A percentile compares a stretch with the other conserved stretches of the same genome.
These are phyloP conservation scores for Chaetothyriales sp. DNA, from an alignment of 2,329 filamentous ascomycete species.

Conservation along the genomic window DNA sequence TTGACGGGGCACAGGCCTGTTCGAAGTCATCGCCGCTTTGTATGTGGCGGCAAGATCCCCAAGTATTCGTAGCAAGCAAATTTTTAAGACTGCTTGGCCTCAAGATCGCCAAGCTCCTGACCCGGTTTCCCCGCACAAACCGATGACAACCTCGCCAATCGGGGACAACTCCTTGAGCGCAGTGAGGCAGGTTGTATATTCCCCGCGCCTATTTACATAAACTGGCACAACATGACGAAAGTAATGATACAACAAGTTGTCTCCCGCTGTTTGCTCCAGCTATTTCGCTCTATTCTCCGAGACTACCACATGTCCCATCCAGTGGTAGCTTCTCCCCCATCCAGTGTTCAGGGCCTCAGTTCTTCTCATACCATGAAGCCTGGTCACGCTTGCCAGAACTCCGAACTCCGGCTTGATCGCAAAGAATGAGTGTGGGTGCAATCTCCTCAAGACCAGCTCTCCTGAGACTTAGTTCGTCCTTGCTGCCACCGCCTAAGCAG, in stretches of 20 bases:
- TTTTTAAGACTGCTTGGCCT: not conserved
- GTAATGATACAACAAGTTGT: not conserved
- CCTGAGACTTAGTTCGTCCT: conserved; percentile 1
- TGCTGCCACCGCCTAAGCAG: conserved; percentile 21
- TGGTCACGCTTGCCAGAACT: too few relatives aligned
- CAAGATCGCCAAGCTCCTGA: too few relatives aligned
- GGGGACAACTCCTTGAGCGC: too few relatives aligned
- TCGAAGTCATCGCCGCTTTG: conserved; percentile 23
- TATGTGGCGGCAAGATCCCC: not conserved
- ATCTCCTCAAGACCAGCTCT: not conserved
- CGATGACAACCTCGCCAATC: too few relatives aligned
- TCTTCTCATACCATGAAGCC: too few relatives aligned
- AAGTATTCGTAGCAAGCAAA: not conserved
- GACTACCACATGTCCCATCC: not conserved
- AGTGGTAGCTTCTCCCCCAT: not conserved
- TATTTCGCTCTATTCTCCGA: too few relatives aligned
- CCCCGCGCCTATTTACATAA: not conserved
- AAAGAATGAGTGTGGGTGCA: conserved; percentile 10
- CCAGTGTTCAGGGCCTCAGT: too few relatives aligned
- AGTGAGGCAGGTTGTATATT: too few relatives aligned
- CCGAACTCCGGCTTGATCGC: not conserved
- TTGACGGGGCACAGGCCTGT: conserved; percentile 26
- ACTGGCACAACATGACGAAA: not conserved
- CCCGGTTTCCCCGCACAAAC: too few relatives aligned
- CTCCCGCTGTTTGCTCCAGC: not conserved